A percentile compares a stretch with the other conserved stretches of the same genome.
Evolutionary conservation across 805 yeast genomes (phyloP).

Genomic region (Pichia membranifaciens): DNA sequence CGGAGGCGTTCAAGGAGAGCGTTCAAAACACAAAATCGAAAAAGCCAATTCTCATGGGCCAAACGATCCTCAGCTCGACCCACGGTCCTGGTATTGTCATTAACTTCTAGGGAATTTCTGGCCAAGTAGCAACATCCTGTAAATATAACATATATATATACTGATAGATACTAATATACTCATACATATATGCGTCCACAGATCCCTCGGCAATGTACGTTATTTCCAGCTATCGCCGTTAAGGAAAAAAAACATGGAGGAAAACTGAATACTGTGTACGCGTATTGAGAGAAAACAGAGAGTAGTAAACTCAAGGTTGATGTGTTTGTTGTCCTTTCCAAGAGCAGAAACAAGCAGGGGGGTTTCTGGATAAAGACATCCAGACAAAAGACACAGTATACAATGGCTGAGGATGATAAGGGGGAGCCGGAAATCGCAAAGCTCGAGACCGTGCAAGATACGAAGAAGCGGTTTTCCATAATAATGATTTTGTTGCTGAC

Average conservation of each 20-base stretch:
- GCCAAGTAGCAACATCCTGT: background rate
- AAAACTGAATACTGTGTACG: too few relatives aligned
- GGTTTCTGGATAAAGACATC: too few relatives aligned
- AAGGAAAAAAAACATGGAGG: too few relatives aligned
- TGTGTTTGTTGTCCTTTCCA: too few relatives aligned
- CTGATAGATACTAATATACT: background rate
- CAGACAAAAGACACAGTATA: too few relatives aligned
- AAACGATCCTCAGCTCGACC: constrained; percentile 61
- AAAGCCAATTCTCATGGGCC: constrained; percentile 65
- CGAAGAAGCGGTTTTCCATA: constrained; percentile 14
- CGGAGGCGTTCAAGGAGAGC: constrained; percentile 52
- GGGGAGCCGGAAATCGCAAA: background rate
- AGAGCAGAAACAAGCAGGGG: too few relatives aligned
- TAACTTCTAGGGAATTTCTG: constrained; percentile 39
- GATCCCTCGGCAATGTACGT: background rate
- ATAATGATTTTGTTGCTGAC: constrained; percentile 24
- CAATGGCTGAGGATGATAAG: background rate
- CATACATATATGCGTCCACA: background rate
- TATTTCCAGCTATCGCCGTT: too few relatives aligned
- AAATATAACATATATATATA: background rate
- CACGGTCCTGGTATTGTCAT: constrained; percentile 78
- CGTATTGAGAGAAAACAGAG: too few relatives aligned
- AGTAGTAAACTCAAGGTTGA: too few relatives aligned
- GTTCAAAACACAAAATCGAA: constrained; percentile 53
- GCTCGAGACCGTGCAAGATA: background rate